A percentile compares a stretch with the other conserved stretches of the same genome.
phyloP scores from a whole-genome alignment of 2,329 filamentous ascomycete genomes.

The Aureobasidium sp. region DNA sequence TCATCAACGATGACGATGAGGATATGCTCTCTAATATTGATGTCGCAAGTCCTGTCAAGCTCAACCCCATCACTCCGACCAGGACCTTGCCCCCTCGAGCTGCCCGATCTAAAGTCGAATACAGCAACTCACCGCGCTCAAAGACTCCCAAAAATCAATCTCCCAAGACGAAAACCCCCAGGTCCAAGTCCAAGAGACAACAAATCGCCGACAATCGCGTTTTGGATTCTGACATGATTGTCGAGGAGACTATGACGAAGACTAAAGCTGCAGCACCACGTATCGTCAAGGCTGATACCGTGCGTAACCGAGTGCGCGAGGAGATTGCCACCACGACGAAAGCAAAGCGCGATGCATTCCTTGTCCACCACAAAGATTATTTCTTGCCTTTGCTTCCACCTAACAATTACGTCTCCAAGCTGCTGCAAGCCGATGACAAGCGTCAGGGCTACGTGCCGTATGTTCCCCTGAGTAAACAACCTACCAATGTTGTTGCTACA shows the following conservation, averaged over 20 bases:
- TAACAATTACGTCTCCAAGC: conserved; percentile 38
- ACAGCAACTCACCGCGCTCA: conserved; percentile 18
- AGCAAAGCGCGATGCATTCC: conserved; percentile 40
- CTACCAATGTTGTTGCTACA: conserved; percentile 38
- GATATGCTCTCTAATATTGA: conserved; percentile 11
- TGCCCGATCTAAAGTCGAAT: conserved; percentile 22
- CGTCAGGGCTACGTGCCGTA: conserved; percentile 29
- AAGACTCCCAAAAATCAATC: not conserved
- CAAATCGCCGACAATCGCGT: conserved; percentile 14
- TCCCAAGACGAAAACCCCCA: conserved; percentile 1
- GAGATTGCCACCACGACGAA: conserved; percentile 38
- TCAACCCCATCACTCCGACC: conserved; percentile 1
- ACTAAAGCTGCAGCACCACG: not conserved
- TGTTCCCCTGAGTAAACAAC: conserved; percentile 37
- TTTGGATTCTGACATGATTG: conserved; percentile 1
- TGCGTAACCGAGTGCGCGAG: conserved; percentile 34
- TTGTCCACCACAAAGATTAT: conserved; percentile 38
- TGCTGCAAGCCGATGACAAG: conserved; percentile 22
- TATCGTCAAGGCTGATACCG: conserved; percentile 29
- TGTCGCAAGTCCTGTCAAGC: not conserved
- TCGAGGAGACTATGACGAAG: not conserved
- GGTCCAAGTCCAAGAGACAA: conserved; percentile 15
- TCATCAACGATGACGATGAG: conserved; percentile 2
- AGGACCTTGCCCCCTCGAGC: conserved; percentile 23
- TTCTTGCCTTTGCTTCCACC: conserved; percentile 43